phyloP scores from a whole-genome alignment of 2,329 filamentous ascomycete genomes.

The Ophiostoma australiae region DNA sequence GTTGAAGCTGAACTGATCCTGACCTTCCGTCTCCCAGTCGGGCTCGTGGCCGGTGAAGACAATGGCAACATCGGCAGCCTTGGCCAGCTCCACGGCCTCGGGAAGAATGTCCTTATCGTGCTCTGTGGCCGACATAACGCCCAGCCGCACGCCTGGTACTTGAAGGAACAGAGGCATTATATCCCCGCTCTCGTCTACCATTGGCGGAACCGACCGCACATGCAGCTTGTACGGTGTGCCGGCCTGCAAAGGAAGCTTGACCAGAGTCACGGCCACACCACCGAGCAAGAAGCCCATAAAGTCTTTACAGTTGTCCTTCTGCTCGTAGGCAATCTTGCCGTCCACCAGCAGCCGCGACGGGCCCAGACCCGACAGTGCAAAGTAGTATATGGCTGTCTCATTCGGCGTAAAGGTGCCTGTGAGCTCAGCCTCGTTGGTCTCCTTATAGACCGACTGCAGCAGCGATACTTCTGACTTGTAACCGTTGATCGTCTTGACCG shows the following conservation, averaged over 20 bases:
- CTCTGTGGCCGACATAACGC: constrained; percentile 15
- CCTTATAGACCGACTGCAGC: neutral
- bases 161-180: constrained; percentile 12
- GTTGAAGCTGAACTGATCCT: constrained; percentile 13
- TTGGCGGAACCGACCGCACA: neutral
- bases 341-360: constrained; percentile 11
- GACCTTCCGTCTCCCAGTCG: constrained; percentile 16
- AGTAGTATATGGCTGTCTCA: constrained; percentile 5
- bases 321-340: constrained; percentile 14
- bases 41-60: constrained; percentile 15
- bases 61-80: constrained; percentile 9
- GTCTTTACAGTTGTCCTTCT: constrained; percentile 6
- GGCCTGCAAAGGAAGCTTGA: constrained; percentile 7
- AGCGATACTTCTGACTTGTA: constrained; percentile 5
- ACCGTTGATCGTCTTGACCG: neutral
- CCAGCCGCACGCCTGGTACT: constrained; percentile 13
- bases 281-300: constrained; percentile 13
- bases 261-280: constrained; percentile 1
- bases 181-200: neutral
- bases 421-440: constrained; percentile 10
- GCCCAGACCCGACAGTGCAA: constrained; percentile 6
- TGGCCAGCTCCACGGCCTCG: constrained; percentile 15
- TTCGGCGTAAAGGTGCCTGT: constrained; percentile 14
- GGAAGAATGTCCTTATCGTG: constrained; percentile 10
- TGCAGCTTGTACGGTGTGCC: constrained; percentile 11